Evolutionary conservation across 139 green algal species (phyloP).

Genomic region (Micractinium sp.): DNA sequence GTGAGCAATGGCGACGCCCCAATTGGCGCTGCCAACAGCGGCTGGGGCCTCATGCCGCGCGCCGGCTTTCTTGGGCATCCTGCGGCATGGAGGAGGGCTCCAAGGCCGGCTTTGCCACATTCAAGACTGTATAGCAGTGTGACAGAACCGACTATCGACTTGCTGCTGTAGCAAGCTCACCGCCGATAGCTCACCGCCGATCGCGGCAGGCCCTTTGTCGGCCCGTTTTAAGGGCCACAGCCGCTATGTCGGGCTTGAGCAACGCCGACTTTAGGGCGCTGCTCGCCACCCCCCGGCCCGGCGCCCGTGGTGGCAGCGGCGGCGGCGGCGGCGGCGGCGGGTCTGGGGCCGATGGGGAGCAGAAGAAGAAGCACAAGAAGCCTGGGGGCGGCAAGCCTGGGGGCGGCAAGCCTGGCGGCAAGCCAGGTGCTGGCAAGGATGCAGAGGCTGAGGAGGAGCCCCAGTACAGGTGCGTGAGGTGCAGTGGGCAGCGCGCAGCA

Average conservation of each 20-base stretch:
- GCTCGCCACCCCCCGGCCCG: slow-evolving; percentile 30
- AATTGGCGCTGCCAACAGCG: background rate
- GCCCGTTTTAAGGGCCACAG: background rate
- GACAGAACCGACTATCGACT: background rate
- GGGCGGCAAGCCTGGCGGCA: background rate
- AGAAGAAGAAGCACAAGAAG: slow-evolving; percentile 39
- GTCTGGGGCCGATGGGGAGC: background rate
- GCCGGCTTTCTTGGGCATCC: no score
- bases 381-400: background rate
- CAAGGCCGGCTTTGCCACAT: background rate
- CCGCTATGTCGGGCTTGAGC: slow-evolving; percentile 21
- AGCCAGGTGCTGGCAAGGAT: slow-evolving; percentile 1
- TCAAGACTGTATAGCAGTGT: background rate
- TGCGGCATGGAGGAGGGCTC: background rate
- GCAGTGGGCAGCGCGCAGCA: background rate
- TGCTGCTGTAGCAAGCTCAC: background rate
- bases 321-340: background rate
- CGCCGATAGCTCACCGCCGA: background rate
- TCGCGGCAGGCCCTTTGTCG: background rate
- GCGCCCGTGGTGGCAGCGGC: background rate
- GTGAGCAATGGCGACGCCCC: background rate
- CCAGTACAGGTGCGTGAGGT: slow-evolving; percentile 1
- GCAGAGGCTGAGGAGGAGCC: background rate
- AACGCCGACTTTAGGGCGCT: slow-evolving; percentile 49
- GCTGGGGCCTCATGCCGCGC: no score